Evolutionary conservation across 441 rosid species (phyloP), one percentile per base, ranked within the genome.

Genomic region (Adansonia rubrostipa): DNA sequence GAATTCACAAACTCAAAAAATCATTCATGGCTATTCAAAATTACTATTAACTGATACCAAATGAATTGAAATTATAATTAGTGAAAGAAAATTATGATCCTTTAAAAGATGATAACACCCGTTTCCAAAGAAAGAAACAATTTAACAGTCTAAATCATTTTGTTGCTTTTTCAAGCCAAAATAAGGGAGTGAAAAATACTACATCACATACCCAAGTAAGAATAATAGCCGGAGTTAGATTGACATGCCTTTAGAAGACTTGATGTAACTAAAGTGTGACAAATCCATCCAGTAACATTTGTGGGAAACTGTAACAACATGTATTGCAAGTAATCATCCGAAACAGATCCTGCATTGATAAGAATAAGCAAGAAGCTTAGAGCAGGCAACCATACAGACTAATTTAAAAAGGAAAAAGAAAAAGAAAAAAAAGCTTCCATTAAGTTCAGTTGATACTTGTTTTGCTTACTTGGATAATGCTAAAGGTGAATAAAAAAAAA

Each of bases 221-320:
- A 68, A 79, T 75, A 82, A 75, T 61, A 60, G 71, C 84, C 74
- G 76, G 83, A 84, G 87, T 86, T 84, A 88, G 84, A 81, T 74
- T 75, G 79, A 84, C 97, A 77, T 92, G 93, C 99, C 98, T 96
- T 92, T 79, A 96, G 90, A 81, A 96, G 99, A 86, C 95, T 94
- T 73, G 99, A 94, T 1, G 98, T 96, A 84, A 94, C 99, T 82
- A 94, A 84, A 8, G 96, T 85, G 62, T 94, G 91, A 82, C 98
- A 96, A 69, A 94, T 88, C 99, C 99, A 96, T n/a, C 84, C 99
- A 76, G 98, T 94, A 81, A 96, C 82, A 82, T 96, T 94, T 7
- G 99, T 96, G 40, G 97, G 99, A 86, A 94, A 92, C 83, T 96
- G 98, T 78, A 90, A 81, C 62, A 96, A 73, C 99, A 96, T 91